Evolutionary conservation across 179 eudicot genomes (phyloP).

Genomic region (Kewa caespitosa): DNA sequence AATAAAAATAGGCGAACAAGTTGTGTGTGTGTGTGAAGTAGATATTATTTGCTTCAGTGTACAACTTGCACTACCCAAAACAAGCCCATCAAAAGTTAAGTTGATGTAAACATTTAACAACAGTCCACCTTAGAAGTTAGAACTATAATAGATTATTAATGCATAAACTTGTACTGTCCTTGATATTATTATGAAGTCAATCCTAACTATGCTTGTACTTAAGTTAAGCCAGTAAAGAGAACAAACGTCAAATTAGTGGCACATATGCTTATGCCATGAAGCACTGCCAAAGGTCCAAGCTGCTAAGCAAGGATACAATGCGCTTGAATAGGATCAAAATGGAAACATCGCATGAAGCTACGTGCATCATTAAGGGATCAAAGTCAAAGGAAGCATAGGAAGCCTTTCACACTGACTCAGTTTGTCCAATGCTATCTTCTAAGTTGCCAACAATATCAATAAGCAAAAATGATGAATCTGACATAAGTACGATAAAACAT

Average conservation of each 20-base stretch:
- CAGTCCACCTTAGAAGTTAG: too few species aligned
- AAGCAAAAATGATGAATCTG: not conserved
- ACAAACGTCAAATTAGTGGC: not conserved
- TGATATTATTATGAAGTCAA: not conserved
- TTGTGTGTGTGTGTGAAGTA: too few species aligned
- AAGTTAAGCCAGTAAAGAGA: not conserved
- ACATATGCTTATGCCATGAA: not conserved
- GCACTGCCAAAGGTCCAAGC: not conserved
- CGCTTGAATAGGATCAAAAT: not conserved
- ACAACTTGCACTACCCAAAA: constrained; percentile 6
- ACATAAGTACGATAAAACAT: not conserved
- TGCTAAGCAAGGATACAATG: not conserved
- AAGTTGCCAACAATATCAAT: not conserved
- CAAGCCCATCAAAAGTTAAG: not conserved
- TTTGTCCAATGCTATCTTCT: not conserved
- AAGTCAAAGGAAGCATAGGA: not conserved
- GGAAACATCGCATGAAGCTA: not conserved
- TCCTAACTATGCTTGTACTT: not conserved
- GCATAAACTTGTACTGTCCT: too few species aligned
- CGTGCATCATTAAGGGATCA: not conserved
- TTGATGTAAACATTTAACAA: too few species aligned
- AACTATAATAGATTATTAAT: too few species aligned
- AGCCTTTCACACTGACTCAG: constrained; percentile 9
- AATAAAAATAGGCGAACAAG: too few species aligned
- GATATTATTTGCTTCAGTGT: too few species aligned